Evolutionary conservation across 306 rosid species (phyloP), one percentile per base, ranked within the genome.

Genomic region (Vachellia pachyceras): DNA sequence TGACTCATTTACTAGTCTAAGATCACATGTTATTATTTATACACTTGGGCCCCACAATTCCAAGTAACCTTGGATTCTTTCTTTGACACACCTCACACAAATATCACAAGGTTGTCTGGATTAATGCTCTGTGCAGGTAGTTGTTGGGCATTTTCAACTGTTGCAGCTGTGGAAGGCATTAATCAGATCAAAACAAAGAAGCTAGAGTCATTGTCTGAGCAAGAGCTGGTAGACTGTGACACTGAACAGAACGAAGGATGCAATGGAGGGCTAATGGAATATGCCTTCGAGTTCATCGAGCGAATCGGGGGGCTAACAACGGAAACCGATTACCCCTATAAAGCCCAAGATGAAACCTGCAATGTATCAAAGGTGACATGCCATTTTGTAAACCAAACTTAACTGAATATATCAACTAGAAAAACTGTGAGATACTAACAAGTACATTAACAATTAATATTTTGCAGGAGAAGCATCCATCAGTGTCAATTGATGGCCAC

Each of bases 61-160:
- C 2, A 29, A 29, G 33, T 29, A 29, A 29, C 33, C 1, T 29
- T 1, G 1, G 33, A 29, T 29, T 29, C 33, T 29, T 29, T 29
- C 33, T 29, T 29, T 29, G 33, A 29, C 33, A 29, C 33, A 29
- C 33, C 33, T 29, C 33, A 29, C 33, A 29, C 2, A 29, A 29
- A 29, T 29, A 1, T 29, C 33, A 29, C 33, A 29, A 29, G 33
- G 33, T 29, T 29, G 33, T 29, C 33, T 29, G 33, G 33, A 5
- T 5, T 77, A 54, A 57, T 78, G 71, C 76, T 55, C 13, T 33
- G 8, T 72, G 9, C 5, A 88, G 92, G 92, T 23, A 89, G 92
- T 39, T 89, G 92, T 23, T 89, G 92, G 92, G 92, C 90, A 0
- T 89, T 89, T 86, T 84, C 92, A 71, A 82, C 92, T 0, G 79